Conservation (phyloP, 2,329 filamentous ascomycete genomes). For the Aspergillus sp. region DNA sequence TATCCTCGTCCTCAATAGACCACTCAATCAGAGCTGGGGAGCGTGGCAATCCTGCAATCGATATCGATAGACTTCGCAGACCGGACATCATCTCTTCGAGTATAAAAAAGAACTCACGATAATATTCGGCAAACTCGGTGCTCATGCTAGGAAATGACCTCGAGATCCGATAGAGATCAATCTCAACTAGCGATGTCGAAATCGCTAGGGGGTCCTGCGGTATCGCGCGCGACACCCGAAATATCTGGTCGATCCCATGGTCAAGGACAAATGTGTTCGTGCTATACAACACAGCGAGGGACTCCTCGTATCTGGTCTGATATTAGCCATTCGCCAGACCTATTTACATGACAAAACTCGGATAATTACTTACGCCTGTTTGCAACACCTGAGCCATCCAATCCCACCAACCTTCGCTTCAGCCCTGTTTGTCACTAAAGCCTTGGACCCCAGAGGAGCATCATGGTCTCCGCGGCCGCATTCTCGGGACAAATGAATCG, state of each 20-base stretch:
- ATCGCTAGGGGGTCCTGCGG: slow-evolving; percentile 7
- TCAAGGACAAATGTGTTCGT: slow-evolving; percentile 17
- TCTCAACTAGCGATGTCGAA: slow-evolving; percentile 10
- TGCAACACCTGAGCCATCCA: slow-evolving; percentile 14
- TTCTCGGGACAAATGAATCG: slow-evolving; percentile 18
- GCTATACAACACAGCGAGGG: slow-evolving; percentile 3
- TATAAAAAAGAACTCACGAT: not conserved
- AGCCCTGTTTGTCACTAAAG: slow-evolving; percentile 12
- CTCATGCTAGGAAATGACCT: slow-evolving; percentile 8
- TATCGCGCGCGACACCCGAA: slow-evolving; percentile 11
- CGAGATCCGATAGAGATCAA: slow-evolving; percentile 15
- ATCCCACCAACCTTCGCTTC: slow-evolving; percentile 16
- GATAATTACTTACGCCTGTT: not conserved
- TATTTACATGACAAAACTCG: not conserved
- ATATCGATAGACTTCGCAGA: slow-evolving; percentile 4
- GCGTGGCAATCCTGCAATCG: slow-evolving; percentile 11
- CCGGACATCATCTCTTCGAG: slow-evolving; percentile 6
- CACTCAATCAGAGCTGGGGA: slow-evolving; percentile 2
- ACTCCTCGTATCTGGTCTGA: slow-evolving; percentile 9
- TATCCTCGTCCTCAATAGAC: slow-evolving; percentile 1
- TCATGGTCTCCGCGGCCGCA: slow-evolving; percentile 14
- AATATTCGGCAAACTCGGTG: not conserved
- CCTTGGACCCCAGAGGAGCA: slow-evolving; percentile 10
- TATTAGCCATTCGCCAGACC: not conserved
- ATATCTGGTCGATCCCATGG: slow-evolving; percentile 18